Percentiles rank a stretch among this genome's conserved stretches.
These are phyloP conservation scores for Hirschfeldia incana DNA, from an alignment of 345 rosid genomes.

Conservation along the genomic window DNA sequence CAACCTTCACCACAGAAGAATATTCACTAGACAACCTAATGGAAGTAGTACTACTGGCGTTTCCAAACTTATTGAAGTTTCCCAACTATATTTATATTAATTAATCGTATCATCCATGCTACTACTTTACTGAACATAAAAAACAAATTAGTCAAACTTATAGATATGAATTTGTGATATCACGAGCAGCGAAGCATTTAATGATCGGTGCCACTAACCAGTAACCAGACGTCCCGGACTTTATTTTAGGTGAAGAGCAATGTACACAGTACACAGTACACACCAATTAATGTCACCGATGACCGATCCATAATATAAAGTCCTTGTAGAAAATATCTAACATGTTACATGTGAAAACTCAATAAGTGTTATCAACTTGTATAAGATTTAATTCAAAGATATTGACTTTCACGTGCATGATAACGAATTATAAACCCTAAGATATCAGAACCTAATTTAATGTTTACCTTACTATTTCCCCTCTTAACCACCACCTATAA, in stretches of 20 bases:
- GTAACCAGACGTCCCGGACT: conserved; percentile 12
- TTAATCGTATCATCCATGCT: neutral
- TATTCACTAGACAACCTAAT: conserved; percentile 19
- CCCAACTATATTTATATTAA: conserved; percentile 16
- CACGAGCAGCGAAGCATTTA: conserved; percentile 15
- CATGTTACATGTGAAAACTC: conserved; percentile 9
- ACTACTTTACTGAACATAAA: conserved; percentile 1
- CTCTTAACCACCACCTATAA: conserved; percentile 25
- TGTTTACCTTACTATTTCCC: conserved; percentile 18
- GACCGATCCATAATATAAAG: neutral
- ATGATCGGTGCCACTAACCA: conserved; percentile 7
- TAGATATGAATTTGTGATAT: neutral
- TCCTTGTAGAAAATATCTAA: neutral
- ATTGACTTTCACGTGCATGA: conserved; percentile 23
- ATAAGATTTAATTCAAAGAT: conserved; percentile 17
- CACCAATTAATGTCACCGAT: conserved; percentile 35
- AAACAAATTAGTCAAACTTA: neutral
- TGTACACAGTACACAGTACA: neutral
- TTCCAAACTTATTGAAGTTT: neutral
- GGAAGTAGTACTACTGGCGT: neutral
- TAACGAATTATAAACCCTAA: conserved; percentile 4
- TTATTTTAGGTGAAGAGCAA: conserved; percentile 17
- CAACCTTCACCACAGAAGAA: neutral
- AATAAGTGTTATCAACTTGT: neutral
- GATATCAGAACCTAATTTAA: neutral